These are phyloP conservation scores for Condylostoma magnum DNA, from an alignment of 169 alveolate genomes.

Conservation along the genomic window DNA sequence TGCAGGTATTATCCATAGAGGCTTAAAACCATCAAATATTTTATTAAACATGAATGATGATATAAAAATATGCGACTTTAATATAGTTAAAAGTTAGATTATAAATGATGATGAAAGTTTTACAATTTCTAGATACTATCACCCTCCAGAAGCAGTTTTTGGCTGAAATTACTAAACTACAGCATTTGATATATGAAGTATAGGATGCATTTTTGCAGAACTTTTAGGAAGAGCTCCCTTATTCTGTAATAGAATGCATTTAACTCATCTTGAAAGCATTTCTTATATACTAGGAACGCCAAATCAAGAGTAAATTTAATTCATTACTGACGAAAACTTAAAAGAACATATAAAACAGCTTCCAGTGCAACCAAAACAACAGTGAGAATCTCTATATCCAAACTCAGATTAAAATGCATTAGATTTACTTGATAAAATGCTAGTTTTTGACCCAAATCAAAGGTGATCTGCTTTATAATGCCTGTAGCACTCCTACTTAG, in stretches of 20 bases:
- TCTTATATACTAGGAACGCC: constrained; percentile 85
- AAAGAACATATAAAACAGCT: too few relatives aligned
- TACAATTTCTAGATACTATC: constrained; percentile 94
- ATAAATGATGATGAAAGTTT: too few relatives aligned
- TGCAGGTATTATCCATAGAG: constrained; percentile 77
- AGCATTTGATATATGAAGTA: constrained; percentile 94
- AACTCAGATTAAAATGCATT: too few relatives aligned
- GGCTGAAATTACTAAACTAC: constrained; percentile 88
- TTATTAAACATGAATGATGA: constrained; percentile 84
- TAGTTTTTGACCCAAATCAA: too few relatives aligned
- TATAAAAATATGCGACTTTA: constrained; percentile 73
- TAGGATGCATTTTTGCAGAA: constrained; percentile 94
- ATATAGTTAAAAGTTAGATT: too few relatives aligned
- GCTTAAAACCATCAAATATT: constrained; percentile 83
- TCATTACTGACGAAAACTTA: too few relatives aligned
- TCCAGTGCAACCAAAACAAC: too few relatives aligned
- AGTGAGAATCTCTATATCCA: too few relatives aligned
- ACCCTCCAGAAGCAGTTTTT: constrained; percentile 95
- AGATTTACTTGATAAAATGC: too few relatives aligned
- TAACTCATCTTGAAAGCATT: constrained; percentile 81
- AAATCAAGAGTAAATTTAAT: too few relatives aligned
- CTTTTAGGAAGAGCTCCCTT: constrained; percentile 81
- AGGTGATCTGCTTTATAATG: too few relatives aligned
- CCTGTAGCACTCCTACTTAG: too few relatives aligned
- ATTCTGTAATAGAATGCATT: constrained; percentile 87